Evolutionary conservation across 306 rosid species (phyloP).

Genomic region (Citrullus mucosospermus): DNA sequence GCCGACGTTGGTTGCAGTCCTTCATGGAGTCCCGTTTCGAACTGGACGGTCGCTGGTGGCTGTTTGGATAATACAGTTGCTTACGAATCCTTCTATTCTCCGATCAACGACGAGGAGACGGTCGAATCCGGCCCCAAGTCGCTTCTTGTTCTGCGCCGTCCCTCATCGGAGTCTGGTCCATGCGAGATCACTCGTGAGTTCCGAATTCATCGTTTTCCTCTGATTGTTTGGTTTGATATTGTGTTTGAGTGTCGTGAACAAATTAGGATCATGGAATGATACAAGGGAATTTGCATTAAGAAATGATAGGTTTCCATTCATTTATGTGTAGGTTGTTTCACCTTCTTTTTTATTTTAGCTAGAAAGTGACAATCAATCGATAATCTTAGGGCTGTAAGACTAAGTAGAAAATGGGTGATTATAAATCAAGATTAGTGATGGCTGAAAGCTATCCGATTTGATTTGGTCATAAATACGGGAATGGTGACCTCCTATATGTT

Average conservation of each 20-base stretch:
- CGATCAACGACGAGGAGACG: constrained; percentile 13
- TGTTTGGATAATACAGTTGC: constrained; percentile 29
- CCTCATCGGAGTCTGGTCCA: constrained; percentile 48
- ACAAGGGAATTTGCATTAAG: background rate
- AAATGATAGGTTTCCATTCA: background rate
- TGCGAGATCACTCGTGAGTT: constrained; percentile 69
- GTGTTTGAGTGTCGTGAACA: background rate
- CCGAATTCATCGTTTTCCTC: background rate
- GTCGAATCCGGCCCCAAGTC: constrained; percentile 13
- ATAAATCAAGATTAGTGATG: background rate
- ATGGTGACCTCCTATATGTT: background rate
- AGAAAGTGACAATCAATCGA: background rate
- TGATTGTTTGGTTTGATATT: background rate
- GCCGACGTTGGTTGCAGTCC: background rate
- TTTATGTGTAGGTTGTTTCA: background rate
- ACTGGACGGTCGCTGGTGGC: constrained; percentile 46
- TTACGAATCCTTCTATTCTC: constrained; percentile 42
- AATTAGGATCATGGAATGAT: background rate
- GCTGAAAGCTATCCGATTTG: background rate
- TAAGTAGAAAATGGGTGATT: background rate
- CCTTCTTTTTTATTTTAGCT: background rate
- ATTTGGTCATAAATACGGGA: background rate
- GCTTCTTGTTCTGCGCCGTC: constrained; percentile 43
- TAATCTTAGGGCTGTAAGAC: background rate
- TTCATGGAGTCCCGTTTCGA: constrained; percentile 25